Evolutionary conservation across 768 basidiomycete species (phyloP).

Genomic region (Fomitopsis pulvina): DNA sequence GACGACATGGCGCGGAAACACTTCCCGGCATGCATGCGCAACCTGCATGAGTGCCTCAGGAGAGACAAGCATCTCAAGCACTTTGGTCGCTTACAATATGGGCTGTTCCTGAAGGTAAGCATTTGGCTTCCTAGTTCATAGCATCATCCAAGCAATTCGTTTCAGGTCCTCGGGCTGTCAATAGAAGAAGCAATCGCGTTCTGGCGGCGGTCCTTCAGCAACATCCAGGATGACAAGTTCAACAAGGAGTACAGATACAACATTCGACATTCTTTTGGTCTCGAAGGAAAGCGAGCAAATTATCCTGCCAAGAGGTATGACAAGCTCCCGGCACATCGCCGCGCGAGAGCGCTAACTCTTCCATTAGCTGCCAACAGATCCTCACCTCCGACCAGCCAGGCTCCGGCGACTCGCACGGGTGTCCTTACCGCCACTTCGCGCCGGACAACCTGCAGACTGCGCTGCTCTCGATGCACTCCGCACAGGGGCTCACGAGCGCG

Average conservation of each 20-base stretch:
- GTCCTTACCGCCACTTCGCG: conserved; percentile 89
- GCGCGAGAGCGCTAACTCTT: too few species aligned
- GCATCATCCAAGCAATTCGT: not conserved
- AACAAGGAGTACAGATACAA: conserved; percentile 98
- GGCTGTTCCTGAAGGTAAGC: conserved; percentile 89
- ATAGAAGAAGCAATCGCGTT: conserved; percentile 92
- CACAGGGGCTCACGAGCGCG: conserved; percentile 51
- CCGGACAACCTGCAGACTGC: conserved; percentile 76
- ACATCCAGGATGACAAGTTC: conserved; percentile 87
- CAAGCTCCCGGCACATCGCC: not conserved
- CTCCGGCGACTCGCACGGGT: conserved; percentile 70
- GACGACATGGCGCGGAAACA: conserved; percentile 81
- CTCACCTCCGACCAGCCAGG: conserved; percentile 63
- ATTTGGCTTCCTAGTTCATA: not conserved
- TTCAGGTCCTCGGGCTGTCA: conserved; percentile 82
- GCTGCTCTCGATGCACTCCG: conserved; percentile 61
- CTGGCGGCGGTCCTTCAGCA: conserved; percentile 84
- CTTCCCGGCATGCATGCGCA: conserved; percentile 95
- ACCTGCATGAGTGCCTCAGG: conserved; percentile 72
- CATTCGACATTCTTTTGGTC: conserved; percentile 89
- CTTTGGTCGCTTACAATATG: conserved; percentile 85
- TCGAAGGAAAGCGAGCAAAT: conserved; percentile 92
- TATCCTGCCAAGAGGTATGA: conserved; percentile 86
- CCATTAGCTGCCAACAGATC: conserved; percentile 80
- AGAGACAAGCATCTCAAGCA: conserved; percentile 87